Evolutionary conservation across 805 yeast genomes (phyloP).

Genomic region (Saccharomyces jurei): DNA sequence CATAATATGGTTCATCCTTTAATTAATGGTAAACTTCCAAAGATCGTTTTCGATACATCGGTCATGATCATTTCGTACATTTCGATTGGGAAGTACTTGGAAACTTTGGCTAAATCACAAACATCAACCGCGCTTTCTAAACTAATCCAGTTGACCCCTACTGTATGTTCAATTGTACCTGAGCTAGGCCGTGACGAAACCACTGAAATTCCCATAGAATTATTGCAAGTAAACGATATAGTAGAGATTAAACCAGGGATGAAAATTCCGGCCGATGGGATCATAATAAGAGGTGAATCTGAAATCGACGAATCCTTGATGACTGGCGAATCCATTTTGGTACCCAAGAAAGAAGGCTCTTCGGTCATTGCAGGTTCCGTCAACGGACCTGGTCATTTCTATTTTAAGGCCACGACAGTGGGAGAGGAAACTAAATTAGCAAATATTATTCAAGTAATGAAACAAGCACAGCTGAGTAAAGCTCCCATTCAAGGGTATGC

Average conservation of each 20-base stretch:
- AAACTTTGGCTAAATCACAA: conserved; percentile 86
- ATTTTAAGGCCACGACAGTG: conserved; percentile 57
- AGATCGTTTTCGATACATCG: conserved; percentile 75
- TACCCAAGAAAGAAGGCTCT: conserved; percentile 53
- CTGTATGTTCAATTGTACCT: conserved; percentile 57
- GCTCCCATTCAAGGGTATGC: conserved; percentile 91
- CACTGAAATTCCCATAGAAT: conserved; percentile 58
- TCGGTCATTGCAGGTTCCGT: conserved; percentile 83
- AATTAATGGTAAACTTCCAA: conserved; percentile 41
- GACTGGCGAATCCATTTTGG: conserved; percentile 86
- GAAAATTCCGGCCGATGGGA: conserved; percentile 88
- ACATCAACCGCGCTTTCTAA: conserved; percentile 84
- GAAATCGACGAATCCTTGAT: conserved; percentile 83
- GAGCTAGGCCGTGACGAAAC: conserved; percentile 24
- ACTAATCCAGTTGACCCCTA: conserved; percentile 72
- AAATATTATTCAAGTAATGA: conserved; percentile 78
- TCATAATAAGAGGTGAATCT: conserved; percentile 65
- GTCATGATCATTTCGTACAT: conserved; percentile 80
- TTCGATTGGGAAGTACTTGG: conserved; percentile 83
- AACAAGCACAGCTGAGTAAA: conserved; percentile 77
- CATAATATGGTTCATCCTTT: conserved; percentile 33
- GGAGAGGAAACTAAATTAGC: conserved; percentile 83
- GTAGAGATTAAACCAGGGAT: conserved; percentile 78
- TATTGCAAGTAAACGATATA: conserved; percentile 69
- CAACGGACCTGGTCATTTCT: conserved; percentile 68